Base-by-base conservation (phyloP, 208 protist species). In the Acanthamoeba sp. region DNA sequence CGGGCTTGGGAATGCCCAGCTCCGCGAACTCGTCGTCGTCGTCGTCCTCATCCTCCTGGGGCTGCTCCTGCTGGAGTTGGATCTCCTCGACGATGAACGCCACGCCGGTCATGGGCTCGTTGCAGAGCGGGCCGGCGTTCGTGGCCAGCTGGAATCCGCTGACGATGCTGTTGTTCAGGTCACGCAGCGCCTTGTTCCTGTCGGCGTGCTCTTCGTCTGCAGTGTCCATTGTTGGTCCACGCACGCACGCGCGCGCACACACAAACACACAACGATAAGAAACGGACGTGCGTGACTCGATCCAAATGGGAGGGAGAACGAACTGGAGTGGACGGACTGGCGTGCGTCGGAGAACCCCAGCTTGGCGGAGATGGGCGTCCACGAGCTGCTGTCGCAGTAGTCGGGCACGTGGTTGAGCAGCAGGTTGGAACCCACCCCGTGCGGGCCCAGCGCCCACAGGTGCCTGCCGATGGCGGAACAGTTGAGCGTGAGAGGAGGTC, bases 31-130 rank as follows among this genome's bases (percentile, higher is more conserved):
- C 82, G 52, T 66, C 52, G 48, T 89, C 52, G 18, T 89, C 40
- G 50, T 57, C 42, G 1, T 89, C 82, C 4, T 52, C 29, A 2
- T 76, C 89, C 1, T 27, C 32, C 10, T 45, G 2, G 20, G 40
- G 50, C 3, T 42, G 45, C 14, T 64, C 76, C 18, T 59, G 38
- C 12, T 40, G 24, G 12, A 94, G 22, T 1, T 22, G 12, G 38
- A 94, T 59, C 7, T 94, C 66, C 40, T 94, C 91, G 24, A 97
- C 52, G 0, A 95, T 76, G 59, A 98, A 95, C 34, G 91, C 66
- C 24, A 99, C 96, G 36, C 99, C 99, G 36, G 95, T 97, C 96
- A 99, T 96, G 4, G 99, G 99, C 96, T 99, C 99, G 92, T 99
- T 98, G 96, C 99, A 99, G 94, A 99, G 97, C 40, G 99, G 99